A percentile compares a stretch with the other conserved stretches of the same genome.
Conservation (phyloP, 192 early-diverging fungal genomes). For the Funneliformis mosseae region DNA sequence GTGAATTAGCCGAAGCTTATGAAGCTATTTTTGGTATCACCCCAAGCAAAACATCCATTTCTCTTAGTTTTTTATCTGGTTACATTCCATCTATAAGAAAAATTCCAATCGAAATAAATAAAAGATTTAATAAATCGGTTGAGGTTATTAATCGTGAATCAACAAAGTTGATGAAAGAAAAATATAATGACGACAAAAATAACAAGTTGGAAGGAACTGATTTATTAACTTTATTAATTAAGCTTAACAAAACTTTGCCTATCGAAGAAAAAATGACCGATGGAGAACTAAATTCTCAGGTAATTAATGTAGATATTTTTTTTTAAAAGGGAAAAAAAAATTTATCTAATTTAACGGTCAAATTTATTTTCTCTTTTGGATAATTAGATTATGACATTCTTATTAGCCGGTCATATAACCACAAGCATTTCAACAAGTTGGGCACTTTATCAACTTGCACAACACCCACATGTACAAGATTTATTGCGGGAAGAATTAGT, state of each 20-base stretch:
- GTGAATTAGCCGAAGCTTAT: slow-evolving; percentile 52
- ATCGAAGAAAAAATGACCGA: slow-evolving; percentile 45
- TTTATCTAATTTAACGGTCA: neutral
- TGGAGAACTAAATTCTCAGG: slow-evolving; percentile 49
- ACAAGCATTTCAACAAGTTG: slow-evolving; percentile 52
- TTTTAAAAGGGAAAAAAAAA: neutral
- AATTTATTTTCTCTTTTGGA: neutral
- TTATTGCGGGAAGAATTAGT: slow-evolving; percentile 23
- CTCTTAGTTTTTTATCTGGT: slow-evolving; percentile 11
- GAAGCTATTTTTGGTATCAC: slow-evolving; percentile 24
- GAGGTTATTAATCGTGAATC: slow-evolving; percentile 40
- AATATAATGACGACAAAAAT: slow-evolving; percentile 32
- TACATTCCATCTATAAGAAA: slow-evolving; percentile 34
- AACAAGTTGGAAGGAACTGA: slow-evolving; percentile 38
- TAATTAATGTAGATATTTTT: neutral
- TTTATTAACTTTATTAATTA: slow-evolving; percentile 49
- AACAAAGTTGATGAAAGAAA: slow-evolving; percentile 41
- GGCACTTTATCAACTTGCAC: slow-evolving; percentile 55
- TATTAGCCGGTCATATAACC: slow-evolving; percentile 59
- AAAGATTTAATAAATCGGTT: slow-evolving; percentile 31
- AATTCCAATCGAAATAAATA: slow-evolving; percentile 36
- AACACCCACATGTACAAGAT: slow-evolving; percentile 46
- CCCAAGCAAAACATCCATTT: too few species aligned
- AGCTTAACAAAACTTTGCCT: slow-evolving; percentile 43
- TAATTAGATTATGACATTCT: slow-evolving; percentile 15